Evolutionary conservation across 2,329 filamentous ascomycete genomes (phyloP), one percentile per base, ranked within the genome.

Genomic region (Acrocalymma vagum): DNA sequence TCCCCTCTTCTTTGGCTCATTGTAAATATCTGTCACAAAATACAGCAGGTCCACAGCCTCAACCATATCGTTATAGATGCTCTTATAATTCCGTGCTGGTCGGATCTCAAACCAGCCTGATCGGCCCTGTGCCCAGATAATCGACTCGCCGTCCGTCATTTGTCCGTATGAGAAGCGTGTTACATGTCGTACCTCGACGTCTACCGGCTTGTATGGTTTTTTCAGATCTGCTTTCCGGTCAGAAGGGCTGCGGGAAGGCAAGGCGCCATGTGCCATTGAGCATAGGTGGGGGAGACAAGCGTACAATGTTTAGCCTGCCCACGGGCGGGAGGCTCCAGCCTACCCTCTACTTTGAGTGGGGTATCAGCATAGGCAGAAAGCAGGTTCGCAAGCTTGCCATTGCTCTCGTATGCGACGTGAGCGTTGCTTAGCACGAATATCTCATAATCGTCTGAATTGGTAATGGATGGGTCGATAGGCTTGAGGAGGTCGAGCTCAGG

Each of bases 41-140:
- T 87, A 88, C 52, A 89, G 80, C 14, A 88, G 69, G 7, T 77
- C 74, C 9, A 87, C 79, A 2, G 82, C 85, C 60, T 87, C 78
- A 35, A 79, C 75, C 76, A 87, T 87, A 31, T 77, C 73, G 20
- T 78, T 68, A 64, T 80, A 85, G 18, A 82, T 81, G 5, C 68
- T 55, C 34, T 71, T 69, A 62, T 88, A 91, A 3, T 70, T 64
- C 8, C 72, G 59, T n/a, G 79, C 72, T 1, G 87, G 85, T 21
- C 73, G 73, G 27, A 90, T 77, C 58, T 85, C 80, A 60, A 83
- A 89, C 85, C 86, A 90, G 29, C 85, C 86, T 9, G 83, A 79
- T 38, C 74, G 65, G 24, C 84, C 84, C 20, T 77, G 74, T 1
- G 85, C 83, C 87, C 87, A 90, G 20, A 88, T 72, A n/a, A 80